These are phyloP conservation scores for Phylloporus sp. DNA, from an alignment of 768 basidiomycete species.

Conservation along the genomic window DNA sequence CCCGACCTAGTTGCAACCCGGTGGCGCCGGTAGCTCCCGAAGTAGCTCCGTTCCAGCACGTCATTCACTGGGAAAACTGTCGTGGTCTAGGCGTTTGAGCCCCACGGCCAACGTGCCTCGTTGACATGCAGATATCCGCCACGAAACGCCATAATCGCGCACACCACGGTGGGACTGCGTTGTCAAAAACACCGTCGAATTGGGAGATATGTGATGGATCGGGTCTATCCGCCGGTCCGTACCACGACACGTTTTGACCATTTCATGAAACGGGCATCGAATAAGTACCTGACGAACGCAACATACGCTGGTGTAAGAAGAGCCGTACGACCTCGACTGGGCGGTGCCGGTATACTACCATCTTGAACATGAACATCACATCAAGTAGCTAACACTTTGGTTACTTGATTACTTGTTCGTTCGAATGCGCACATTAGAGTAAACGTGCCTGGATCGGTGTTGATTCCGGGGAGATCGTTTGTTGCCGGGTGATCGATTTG, in stretches of 20 bases:
- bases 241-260: not conserved
- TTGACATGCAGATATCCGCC: too few species aligned
- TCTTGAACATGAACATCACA: too few species aligned
- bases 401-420: too few species aligned
- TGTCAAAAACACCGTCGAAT: not conserved
- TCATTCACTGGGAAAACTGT: not conserved
- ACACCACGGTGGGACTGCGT: not conserved
- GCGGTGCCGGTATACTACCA: not conserved
- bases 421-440: too few species aligned
- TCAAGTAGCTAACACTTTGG: too few species aligned
- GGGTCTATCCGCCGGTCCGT: not conserved
- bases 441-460: not conserved
- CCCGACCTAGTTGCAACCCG: too few species aligned
- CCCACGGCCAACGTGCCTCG: too few species aligned
- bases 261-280: too few species aligned
- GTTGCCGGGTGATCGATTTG: too few species aligned
- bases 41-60: not conserved
- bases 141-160: slow-evolving; percentile 5
- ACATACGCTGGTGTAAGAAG: too few species aligned
- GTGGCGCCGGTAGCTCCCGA: too few species aligned
- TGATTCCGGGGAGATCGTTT: not conserved
- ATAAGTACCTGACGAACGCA: not conserved
- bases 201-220: not conserved
- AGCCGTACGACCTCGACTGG: not conserved
- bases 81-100: too few species aligned